These are phyloP conservation scores for Curvularia spicifera DNA, from an alignment of 2,329 filamentous ascomycete species.

Conservation along the genomic window DNA sequence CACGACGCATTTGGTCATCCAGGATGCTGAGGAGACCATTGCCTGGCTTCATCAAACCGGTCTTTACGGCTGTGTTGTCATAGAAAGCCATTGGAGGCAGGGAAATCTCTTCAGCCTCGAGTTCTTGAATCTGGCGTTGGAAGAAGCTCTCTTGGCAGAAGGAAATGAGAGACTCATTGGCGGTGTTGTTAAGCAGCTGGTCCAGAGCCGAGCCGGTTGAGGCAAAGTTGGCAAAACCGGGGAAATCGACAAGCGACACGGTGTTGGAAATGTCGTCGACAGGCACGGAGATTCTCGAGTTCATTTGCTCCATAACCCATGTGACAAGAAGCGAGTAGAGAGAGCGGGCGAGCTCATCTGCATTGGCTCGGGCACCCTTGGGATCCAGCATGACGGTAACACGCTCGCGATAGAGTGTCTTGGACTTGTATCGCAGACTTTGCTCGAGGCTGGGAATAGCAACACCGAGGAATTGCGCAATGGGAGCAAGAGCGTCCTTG, in stretches of 20 bases:
- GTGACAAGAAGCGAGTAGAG: constrained; percentile 93
- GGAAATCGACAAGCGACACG: constrained; percentile 93
- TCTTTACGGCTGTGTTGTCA: constrained; percentile 94
- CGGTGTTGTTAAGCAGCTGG: constrained; percentile 92
- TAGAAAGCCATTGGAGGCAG: constrained; percentile 95
- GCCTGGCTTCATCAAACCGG: constrained; percentile 86
- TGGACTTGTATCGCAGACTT: constrained; percentile 93
- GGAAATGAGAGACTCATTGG: constrained; percentile 90
- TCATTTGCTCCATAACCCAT: constrained; percentile 91
- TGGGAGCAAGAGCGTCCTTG: constrained; percentile 82
- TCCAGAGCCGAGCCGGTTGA: constrained; percentile 86
- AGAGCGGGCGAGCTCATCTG: constrained; percentile 90
- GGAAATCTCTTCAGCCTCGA: constrained; percentile 91
- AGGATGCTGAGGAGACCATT: constrained; percentile 94
- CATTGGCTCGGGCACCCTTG: constrained; percentile 85
- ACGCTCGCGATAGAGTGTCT: constrained; percentile 92
- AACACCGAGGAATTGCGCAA: constrained; percentile 95
- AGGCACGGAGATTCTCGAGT: constrained; percentile 83
- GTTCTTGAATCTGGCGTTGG: constrained; percentile 87
- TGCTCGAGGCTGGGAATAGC: constrained; percentile 80
- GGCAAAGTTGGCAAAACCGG: constrained; percentile 85
- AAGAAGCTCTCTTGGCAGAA: constrained; percentile 95
- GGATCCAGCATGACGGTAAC: constrained; percentile 99
- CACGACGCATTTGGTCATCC: constrained; percentile 91
- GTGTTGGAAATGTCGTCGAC: constrained; percentile 94